A percentile compares a stretch with the other conserved stretches of the same genome.
phyloP scores from a whole-genome alignment of 148 eudicot genomes.

The Bassia scoparia region DNA sequence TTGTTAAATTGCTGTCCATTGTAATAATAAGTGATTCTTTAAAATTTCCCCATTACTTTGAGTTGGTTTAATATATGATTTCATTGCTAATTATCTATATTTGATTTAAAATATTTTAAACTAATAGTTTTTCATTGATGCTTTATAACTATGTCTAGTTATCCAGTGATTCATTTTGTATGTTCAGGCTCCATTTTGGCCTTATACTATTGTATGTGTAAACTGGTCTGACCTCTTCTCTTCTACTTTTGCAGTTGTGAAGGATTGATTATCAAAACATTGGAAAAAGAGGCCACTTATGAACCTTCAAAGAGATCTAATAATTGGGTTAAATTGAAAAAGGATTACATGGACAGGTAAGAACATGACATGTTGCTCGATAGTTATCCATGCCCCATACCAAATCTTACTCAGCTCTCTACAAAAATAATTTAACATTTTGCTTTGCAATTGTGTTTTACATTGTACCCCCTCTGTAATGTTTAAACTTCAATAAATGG shows the following conservation, averaged over 20 bases:
- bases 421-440: background rate
- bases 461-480: no score
- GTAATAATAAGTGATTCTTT: background rate
- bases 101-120: background rate
- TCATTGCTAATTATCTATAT: background rate
- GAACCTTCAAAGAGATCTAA: constrained; percentile 95
- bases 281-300: constrained; percentile 86
- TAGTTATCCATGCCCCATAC: constrained; percentile 9
- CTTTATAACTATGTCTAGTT: background rate
- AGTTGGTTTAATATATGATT: background rate
- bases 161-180: background rate
- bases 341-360: constrained; percentile 94
- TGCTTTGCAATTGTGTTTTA: no score
- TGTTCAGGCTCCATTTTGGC: background rate
- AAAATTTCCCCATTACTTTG: no score
- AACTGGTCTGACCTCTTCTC: background rate
- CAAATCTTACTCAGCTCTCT: background rate
- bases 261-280: constrained; percentile 91
- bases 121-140: background rate
- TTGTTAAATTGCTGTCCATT: background rate
- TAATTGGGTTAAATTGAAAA: constrained; percentile 93
- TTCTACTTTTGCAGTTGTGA: constrained; percentile 55
- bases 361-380: constrained; percentile 13
- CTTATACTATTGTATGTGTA: no score
- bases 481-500: no score